phyloP scores from a whole-genome alignment of 345 rosid genomes.

The Erysimum cheiranthoides region DNA sequence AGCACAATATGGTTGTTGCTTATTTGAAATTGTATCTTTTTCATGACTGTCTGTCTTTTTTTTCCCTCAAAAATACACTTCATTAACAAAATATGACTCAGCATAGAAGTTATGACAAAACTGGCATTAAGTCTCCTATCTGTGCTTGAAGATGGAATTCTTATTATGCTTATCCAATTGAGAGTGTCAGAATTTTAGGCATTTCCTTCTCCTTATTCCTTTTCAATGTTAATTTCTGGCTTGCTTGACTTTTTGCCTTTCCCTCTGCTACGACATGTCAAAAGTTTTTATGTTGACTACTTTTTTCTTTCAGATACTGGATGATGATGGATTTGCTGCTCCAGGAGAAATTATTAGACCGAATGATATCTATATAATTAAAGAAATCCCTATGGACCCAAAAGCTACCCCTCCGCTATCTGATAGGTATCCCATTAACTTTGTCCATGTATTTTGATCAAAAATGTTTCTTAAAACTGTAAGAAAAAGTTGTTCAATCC shows the following conservation, averaged over 20 bases:
- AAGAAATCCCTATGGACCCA: slow-evolving; percentile 63
- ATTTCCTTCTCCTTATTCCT: slow-evolving; percentile 6
- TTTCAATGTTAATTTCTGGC: not conserved
- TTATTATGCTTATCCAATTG: not conserved
- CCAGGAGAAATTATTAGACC: slow-evolving; percentile 90
- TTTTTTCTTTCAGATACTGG: slow-evolving; percentile 60
- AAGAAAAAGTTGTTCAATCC: slow-evolving; percentile 6
- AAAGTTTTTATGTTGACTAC: slow-evolving; percentile 13
- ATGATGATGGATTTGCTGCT: slow-evolving; percentile 84
- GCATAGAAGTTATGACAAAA: slow-evolving; percentile 13
- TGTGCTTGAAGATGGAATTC: not conserved
- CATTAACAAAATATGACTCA: not conserved
- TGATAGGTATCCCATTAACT: slow-evolving; percentile 54
- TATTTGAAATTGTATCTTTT: not conserved
- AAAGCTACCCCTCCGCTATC: slow-evolving; percentile 49
- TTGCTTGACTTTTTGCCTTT: slow-evolving; percentile 17
- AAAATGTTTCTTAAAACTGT: slow-evolving; percentile 22
- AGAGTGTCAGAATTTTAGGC: not conserved
- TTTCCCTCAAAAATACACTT: not conserved
- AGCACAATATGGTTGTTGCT: slow-evolving; percentile 16
- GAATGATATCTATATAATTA: slow-evolving; percentile 68
- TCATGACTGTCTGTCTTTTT: not conserved
- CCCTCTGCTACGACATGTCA: slow-evolving; percentile 11
- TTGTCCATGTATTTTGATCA: slow-evolving; percentile 14
- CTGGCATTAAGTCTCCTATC: slow-evolving; percentile 2